Evolutionary conservation across 108 stramenopile genomes (phyloP), one percentile per base, ranked within the genome.

Genomic region (Cylindrotheca closterium): DNA sequence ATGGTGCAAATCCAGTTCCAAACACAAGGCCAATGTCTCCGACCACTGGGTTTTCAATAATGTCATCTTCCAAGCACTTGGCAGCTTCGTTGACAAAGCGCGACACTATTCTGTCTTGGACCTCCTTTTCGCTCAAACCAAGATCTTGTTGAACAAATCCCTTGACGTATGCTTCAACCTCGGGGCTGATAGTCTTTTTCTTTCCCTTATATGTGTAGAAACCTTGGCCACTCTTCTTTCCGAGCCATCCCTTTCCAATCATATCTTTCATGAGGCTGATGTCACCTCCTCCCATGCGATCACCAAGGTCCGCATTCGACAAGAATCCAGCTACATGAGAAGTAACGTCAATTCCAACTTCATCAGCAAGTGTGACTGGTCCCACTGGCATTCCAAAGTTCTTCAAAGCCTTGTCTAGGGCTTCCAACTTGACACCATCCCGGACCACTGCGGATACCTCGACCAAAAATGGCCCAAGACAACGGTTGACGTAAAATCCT

Each of bases 401-500:
- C 68, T 79, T 87, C 74, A 98, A 83, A 25, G 95, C 79, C 66
- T 88, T 91, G 79, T 99, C 99, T 7, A 99, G 81, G 50, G 73
- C 70, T 42, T 97, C 89, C 24, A 93, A 74, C 12, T 78, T 65
- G 18, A 87, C 91, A 60, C 96, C 96, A 66, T 97, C 96, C 32
- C 75, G 72, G 1, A 93, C 79, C 29, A 97, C 68, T 0, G 92
- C 94, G 1, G 83, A 80, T 0, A 77, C 78, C 72, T 98, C 97
- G 19, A 95, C 86, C 50, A 98, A 79, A 70, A 95, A 96, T 4
- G 99, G 98, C n/a, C 96, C 98, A 58, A 99, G 77, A 73, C 96
- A 98, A 28, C 99, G 82, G 80, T 99, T 99, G 31, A 99, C 99
- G 74, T 97, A 99, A 74, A 99, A 99, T 45, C 99, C 99, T 5